phyloP scores from a whole-genome alignment of 176 grass and related monocot genomes.

The Musa schizocarpa region DNA sequence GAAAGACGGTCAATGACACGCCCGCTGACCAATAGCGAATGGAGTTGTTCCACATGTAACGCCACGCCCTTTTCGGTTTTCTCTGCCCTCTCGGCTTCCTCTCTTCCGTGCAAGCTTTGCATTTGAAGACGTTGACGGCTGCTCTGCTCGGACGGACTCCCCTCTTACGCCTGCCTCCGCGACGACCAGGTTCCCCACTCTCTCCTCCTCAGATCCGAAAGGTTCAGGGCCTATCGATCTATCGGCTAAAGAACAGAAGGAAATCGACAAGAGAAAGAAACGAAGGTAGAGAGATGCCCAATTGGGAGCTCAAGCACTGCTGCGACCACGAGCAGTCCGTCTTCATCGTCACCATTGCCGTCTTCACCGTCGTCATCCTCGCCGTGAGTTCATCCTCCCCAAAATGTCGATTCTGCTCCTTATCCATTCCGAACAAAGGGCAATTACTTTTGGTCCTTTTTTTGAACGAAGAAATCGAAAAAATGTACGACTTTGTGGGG shows the following conservation, averaged over 20 bases:
- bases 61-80: no score
- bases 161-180: neutral
- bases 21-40: no score
- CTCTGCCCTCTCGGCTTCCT: no score
- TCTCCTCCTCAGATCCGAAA: neutral
- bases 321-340: slow-evolving; percentile 55
- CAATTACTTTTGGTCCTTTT: neutral
- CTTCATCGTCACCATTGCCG: slow-evolving; percentile 61
- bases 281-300: slow-evolving; percentile 30
- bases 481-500: neutral
- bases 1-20: no score
- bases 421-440: neutral
- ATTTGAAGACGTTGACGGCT: no score
- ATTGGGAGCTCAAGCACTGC: slow-evolving; percentile 92
- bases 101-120: no score
- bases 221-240: no score
- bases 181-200: neutral
- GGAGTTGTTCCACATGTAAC: no score
- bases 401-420: neutral
- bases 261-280: neutral
- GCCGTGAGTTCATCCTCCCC: slow-evolving; percentile 21
- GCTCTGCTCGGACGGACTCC: neutral
- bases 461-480: neutral
- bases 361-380: slow-evolving; percentile 93
- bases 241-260: no score